Base-by-base conservation (phyloP, 192 early-diverging fungal genomes). In the Coemansia sp. region DNA sequence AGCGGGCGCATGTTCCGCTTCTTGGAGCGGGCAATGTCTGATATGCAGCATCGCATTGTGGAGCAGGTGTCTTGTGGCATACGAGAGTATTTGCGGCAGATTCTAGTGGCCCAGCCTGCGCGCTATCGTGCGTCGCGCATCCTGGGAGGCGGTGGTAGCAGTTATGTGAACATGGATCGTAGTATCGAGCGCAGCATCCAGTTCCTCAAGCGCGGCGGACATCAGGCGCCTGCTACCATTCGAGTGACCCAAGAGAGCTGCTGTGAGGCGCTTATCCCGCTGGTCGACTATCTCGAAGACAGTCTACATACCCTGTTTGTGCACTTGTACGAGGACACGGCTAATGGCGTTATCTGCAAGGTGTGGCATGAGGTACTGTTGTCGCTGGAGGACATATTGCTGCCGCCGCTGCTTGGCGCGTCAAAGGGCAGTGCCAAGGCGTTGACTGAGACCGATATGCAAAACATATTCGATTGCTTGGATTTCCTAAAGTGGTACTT, bases 1-100 rank as follows among this genome's bases (percentile, higher is more conserved):
- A 93, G 92, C 65, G 90, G 91, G 38, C 87, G 88, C 67, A 89
- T 91, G 33, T 92, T 92, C 79, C 88, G 92, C 34, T 86, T 80
- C 18, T 62, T 95, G 24, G 88, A 89, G 69, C 86, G 91, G 31
- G 86, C 90, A 34, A 85, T 90, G 62, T 83, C 88, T 22, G 91
- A 93, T 61, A 86, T 91, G 75, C 85, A 87, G 61, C 85, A 89
- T 61, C 83, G 84, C 34, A 90, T 93, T 73, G 89, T 92, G 12
- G 90, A 93, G 67, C 85, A 92, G 81, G 91, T 93, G 69, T 76
- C 90, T 0, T 85, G 77, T 27, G 87, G 80, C 38, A 84, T 91
- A 11, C 89, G 87, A 62, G 84, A 88, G 50, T 89, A 89, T 58
- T 72, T 94, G 65, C 88, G 89, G 1, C 88, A 88, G 72, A 86